These are phyloP conservation scores for Gonium pectorale DNA, from an alignment of 139 green algal genomes.

Conservation along the genomic window DNA sequence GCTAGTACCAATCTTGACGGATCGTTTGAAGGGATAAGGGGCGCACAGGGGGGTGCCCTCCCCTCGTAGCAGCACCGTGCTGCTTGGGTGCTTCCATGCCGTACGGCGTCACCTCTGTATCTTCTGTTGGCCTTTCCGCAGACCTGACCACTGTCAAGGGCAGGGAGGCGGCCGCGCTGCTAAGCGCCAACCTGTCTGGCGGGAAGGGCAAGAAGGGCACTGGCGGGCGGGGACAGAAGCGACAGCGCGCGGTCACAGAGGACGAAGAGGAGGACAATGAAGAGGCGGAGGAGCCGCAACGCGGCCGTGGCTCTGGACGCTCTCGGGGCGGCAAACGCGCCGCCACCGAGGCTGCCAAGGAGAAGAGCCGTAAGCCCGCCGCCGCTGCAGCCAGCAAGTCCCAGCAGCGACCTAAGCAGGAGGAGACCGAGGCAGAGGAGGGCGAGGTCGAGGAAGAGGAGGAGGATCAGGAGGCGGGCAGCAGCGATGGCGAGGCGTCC, in stretches of 20 bases:
- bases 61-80: too few species aligned
- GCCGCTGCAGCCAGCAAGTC: not conserved
- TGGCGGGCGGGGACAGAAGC: not conserved
- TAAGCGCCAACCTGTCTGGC: not conserved
- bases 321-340: not conserved
- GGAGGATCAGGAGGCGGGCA: not conserved
- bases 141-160: not conserved
- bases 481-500: not conserved
- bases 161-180: slow-evolving; percentile 14
- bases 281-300: not conserved
- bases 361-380: too few species aligned
- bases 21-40: too few species aligned
- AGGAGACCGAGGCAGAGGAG: not conserved
- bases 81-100: too few species aligned
- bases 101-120: too few species aligned
- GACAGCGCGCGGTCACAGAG: not conserved
- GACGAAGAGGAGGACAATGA: not conserved
- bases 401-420: not conserved
- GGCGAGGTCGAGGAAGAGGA: not conserved
- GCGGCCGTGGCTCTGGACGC: not conserved
- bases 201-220: not conserved
- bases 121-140: too few species aligned
- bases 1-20: too few species aligned
- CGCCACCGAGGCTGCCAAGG: slow-evolving; percentile 11
- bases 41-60: too few species aligned